Base-by-base conservation (phyloP, 352 stramenopile species). In the Pythium phragmiticola region DNA sequence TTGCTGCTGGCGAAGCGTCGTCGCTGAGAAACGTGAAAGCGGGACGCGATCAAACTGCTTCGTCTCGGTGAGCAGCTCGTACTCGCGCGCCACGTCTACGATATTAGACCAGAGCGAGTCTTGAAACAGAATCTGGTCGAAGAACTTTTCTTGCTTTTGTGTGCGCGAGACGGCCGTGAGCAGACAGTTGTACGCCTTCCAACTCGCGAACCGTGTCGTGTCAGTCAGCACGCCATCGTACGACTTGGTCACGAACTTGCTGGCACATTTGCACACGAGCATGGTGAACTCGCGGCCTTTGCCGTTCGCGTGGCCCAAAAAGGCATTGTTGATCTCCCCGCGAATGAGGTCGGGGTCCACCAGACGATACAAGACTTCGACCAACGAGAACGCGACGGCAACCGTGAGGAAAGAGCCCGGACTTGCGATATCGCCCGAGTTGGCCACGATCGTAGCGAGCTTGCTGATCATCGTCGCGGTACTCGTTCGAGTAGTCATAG, bases 131-230 rank as follows among this genome's bases (percentile, higher is more conserved):
- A 94, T 88, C 64, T 94, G 86, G 55, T 91, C 84, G 51, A 87
- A 94, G 57, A 94, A 89, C 55, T 94, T 94, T 46, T 94, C 84
- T 46, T 93, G 82, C 26, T 91, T 94, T 69, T 94, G 86, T 7
- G 86, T 93, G 34, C 80, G 78, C 1, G 84, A 89, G 23, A 94
- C 82, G 3, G 84, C 85, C 2, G 77, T 88, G 13, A 93, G 70
- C 16, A 94, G 63, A 64, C 86, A 94, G 33, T 73, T 79, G 54
- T 92, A 94, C 21, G 86, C 86, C 52, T 82, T 77, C 56, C 75
- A 87, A 48, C 76, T 89, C 33, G 72, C 48, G 53, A 89, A 80
- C 7, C 76, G 73, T 12, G 67, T 65, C 8, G 70, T 72, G 14
- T 86, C 77, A 28, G 63, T 76, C 33, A 71, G 19, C 34, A 6